These are phyloP conservation scores for Elongisporangium senticosum DNA, from an alignment of 352 stramenopile genomes.

Conservation along the genomic window DNA sequence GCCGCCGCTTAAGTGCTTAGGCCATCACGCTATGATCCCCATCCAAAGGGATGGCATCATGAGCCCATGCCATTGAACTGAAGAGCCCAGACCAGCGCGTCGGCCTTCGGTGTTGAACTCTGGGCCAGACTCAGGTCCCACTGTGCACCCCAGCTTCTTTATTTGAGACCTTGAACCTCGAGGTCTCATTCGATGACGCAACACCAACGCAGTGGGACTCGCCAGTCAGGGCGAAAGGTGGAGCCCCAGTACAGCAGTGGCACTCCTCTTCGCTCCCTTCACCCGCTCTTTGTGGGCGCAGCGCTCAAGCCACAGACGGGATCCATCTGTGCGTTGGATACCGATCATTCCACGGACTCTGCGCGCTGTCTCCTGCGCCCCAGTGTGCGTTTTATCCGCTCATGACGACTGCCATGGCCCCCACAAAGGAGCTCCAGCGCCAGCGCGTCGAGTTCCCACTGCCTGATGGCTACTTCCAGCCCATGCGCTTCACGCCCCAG, in stretches of 20 bases:
- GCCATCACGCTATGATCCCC: too few relatives aligned
- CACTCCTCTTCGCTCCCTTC: background rate
- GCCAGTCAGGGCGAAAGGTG: background rate
- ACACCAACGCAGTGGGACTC: background rate
- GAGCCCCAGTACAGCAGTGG: background rate
- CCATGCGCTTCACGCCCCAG: slow-evolving; percentile 19
- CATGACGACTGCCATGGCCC: slow-evolving; percentile 3
- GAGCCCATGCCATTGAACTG: background rate
- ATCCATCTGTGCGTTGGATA: background rate
- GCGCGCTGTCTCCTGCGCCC: background rate
- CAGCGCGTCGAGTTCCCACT: background rate
- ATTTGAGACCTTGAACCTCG: background rate
- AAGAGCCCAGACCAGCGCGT: background rate
- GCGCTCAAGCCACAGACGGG: background rate
- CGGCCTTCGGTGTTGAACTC: background rate
- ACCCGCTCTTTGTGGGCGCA: background rate
- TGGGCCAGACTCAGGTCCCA: background rate
- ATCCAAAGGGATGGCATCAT: too few relatives aligned
- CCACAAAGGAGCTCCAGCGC: slow-evolving; percentile 3
- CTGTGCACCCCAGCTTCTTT: background rate
- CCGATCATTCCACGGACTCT: background rate
- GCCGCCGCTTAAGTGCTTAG: too few relatives aligned
- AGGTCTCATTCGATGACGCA: background rate
- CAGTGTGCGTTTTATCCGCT: background rate
- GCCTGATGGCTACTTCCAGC: slow-evolving; percentile 6